Base-by-base conservation (phyloP, 1,284 basidiomycete genomes). In the Trichosporon asahii region DNA sequence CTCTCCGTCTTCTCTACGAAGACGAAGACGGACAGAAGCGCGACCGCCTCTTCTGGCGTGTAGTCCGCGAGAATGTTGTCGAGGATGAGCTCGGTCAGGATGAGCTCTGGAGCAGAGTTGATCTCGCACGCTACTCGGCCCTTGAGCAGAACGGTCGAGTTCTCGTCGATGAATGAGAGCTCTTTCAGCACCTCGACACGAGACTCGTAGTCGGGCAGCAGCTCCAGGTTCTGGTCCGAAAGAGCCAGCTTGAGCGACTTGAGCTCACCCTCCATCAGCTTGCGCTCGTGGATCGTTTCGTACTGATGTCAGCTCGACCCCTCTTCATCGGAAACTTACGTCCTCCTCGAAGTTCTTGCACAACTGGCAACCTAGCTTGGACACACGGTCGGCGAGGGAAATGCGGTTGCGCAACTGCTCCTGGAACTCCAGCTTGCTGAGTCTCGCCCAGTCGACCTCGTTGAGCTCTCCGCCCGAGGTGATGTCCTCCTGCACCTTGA, bases 111-210 rank as follows among this genome's bases (percentile, higher is more conserved):
- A 3, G 92, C 94, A 5, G 95, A 98, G 82, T 99, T 99, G 82
- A 99, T 98, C 93, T 99, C 97, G 85, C 97, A 99, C 23, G 97
- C 97, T 11, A 99, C 97, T 63, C 97, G 89, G 12, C 97, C 97
- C 81, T 99, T 99, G 71, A 99, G 87, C 27, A 95, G 87, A 0
- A 99, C 95, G 0, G 95, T 98, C 35, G 92, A 91, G 76, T 96
- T 93, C 64, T 94, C 91, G 80, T 97, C 91, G 76, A 98, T 93
- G 81, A 97, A 96, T 73, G 92, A 90, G 27, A 99, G 87, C 67
- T 93, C 91, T 79, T 96, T 91, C 63, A 99, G 87, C 0, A 99
- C 96, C 35, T 89, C 89, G 27, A 99, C 90, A 27, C 96, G 88
- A 79, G 95, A 94, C 80, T 98, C 92, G 83, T 98, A 99, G 81